These are phyloP conservation scores for Nicotiana paniculata DNA, from an alignment of 257 asterid species.

Conservation along the genomic window DNA sequence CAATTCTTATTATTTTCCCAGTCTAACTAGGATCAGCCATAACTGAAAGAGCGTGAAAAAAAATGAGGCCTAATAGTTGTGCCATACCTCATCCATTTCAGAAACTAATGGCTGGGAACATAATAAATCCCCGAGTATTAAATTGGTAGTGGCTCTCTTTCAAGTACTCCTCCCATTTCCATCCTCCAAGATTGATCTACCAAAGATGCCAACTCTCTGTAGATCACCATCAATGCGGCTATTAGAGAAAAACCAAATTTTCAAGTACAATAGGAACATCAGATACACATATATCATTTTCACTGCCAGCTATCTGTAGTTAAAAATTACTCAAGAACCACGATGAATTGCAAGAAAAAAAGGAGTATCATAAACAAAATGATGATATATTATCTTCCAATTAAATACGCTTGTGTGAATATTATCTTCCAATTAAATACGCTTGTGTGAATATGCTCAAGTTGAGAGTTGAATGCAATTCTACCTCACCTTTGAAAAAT, in stretches of 20 bases:
- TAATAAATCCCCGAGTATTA: constrained; percentile 14
- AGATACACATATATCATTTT: background rate
- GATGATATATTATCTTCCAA: background rate
- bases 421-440: background rate
- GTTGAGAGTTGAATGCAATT: background rate
- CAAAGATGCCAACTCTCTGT: constrained; percentile 75
- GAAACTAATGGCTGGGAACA: constrained; percentile 20
- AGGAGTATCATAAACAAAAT: background rate
- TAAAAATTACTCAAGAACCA: background rate
- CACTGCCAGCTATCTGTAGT: background rate
- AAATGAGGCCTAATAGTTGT: background rate
- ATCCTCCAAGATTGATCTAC: constrained; percentile 93
- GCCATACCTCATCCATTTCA: constrained; percentile 29
- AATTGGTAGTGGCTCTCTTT: constrained; percentile 37
- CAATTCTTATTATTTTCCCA: background rate
- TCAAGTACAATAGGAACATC: background rate
- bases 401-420: background rate
- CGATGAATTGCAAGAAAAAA: background rate
- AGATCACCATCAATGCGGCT: constrained; percentile 17
- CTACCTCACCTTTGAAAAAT: background rate
- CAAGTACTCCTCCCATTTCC: constrained; percentile 86
- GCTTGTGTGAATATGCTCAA: background rate
- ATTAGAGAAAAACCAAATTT: constrained; percentile 2
- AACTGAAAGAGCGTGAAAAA: background rate
- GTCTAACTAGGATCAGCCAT: background rate